phyloP scores from a whole-genome alignment of 805 yeast species.

The Wickerhamiella lipophila region DNA sequence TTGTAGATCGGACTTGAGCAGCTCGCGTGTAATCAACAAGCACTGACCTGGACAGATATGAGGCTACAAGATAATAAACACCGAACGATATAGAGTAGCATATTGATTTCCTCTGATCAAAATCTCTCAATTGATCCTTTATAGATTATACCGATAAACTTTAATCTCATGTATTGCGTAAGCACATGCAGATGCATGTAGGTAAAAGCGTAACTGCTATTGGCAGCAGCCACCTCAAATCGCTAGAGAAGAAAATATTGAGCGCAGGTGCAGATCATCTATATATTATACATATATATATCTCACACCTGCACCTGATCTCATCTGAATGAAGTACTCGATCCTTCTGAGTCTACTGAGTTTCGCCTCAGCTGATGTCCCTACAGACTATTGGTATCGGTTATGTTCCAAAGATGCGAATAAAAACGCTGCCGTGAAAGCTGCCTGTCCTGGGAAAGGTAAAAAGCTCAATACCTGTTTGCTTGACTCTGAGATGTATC shows the following conservation, averaged over 20 bases:
- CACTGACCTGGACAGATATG: too few species aligned
- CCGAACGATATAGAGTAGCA: too few species aligned
- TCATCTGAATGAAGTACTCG: not conserved
- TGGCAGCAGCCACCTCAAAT: too few species aligned
- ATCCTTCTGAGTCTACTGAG: not conserved
- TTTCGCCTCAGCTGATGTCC: not conserved
- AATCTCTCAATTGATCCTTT: not conserved
- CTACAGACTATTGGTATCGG: constrained; percentile 8
- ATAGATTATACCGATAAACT: not conserved
- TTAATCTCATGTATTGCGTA: not conserved
- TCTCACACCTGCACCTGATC: too few species aligned
- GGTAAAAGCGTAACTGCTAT: not conserved
- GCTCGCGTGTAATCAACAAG: too few species aligned
- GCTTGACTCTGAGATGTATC: not conserved
- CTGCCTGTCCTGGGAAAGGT: not conserved
- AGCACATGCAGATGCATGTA: not conserved
- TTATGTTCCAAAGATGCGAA: constrained; percentile 4
- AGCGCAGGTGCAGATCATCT: not conserved
- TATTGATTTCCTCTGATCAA: too few species aligned
- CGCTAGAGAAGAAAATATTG: too few species aligned
- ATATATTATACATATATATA: too few species aligned
- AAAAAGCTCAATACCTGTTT: not conserved
- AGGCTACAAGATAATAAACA: too few species aligned
- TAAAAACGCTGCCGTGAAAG: constrained; percentile 2
- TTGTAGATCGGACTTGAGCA: too few species aligned